phyloP scores from a whole-genome alignment of 305 asterid genomes.

The Coffea humblotiana region DNA sequence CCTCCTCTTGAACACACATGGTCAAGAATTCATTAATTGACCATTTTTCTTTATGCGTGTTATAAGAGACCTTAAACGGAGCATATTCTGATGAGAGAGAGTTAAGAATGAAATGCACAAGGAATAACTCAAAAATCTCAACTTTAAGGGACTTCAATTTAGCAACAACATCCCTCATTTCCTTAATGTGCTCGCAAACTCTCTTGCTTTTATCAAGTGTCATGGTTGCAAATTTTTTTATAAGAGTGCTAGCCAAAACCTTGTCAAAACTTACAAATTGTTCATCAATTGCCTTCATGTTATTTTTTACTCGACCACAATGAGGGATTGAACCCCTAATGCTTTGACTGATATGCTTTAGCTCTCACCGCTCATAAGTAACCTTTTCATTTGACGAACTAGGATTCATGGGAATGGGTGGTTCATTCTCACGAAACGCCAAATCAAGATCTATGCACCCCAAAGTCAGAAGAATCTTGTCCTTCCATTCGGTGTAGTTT shows the following conservation, averaged over 20 bases:
- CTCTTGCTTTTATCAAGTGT: neutral
- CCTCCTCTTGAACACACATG: no score
- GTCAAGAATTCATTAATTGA: no score
- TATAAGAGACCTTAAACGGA: no score
- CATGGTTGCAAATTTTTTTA: conserved; percentile 3
- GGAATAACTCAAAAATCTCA: neutral
- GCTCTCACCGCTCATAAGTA: conserved; percentile 3
- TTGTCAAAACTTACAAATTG: neutral
- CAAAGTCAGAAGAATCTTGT: no score
- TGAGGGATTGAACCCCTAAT: no score
- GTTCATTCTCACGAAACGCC: neutral
- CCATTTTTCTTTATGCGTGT: no score
- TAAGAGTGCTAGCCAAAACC: conserved; percentile 5
- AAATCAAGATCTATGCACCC: neutral
- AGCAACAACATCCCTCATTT: conserved; percentile 12
- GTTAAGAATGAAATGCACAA: no score
- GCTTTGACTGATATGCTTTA: neutral
- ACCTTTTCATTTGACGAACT: neutral
- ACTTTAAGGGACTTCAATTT: neutral
- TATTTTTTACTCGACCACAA: no score
- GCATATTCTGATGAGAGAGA: no score
- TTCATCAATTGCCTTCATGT: no score
- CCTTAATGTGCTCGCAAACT: conserved; percentile 12
- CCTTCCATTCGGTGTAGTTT: no score
- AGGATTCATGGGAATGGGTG: neutral